A percentile compares a stretch with the other conserved stretches of the same genome.
Conservation (phyloP, 2,329 filamentous ascomycete species). For the Penicillium sp. region DNA sequence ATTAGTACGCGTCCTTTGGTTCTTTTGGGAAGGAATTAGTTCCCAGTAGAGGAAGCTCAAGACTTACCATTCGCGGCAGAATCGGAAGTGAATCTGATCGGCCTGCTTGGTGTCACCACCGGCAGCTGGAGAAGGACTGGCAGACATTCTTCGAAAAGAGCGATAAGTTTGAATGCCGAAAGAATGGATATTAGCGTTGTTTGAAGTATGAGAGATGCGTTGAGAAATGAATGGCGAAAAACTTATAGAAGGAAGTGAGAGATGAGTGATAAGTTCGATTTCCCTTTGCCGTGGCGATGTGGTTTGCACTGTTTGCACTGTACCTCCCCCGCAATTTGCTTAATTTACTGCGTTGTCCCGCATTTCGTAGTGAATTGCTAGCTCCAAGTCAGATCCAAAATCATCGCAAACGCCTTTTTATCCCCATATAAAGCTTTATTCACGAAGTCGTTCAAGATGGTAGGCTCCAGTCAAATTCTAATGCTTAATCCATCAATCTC, state of each 20-base stretch:
- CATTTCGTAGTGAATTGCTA: neutral
- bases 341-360: neutral
- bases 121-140: slow-evolving; percentile 43
- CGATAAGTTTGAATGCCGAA: neutral
- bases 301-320: slow-evolving; percentile 24
- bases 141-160: slow-evolving; percentile 33
- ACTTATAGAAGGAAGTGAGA: neutral
- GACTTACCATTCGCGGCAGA: slow-evolving; percentile 89
- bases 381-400: neutral
- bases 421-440: too few species aligned
- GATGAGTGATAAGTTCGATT: neutral
- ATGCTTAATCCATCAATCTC: neutral
- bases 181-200: neutral
- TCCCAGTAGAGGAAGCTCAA: neutral
- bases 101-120: slow-evolving; percentile 39
- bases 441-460: neutral
- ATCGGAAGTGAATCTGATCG: slow-evolving; percentile 92
- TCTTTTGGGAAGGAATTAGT: slow-evolving; percentile 7
- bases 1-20: neutral
- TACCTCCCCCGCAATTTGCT: slow-evolving; percentile 29
- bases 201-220: neutral
- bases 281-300: neutral
- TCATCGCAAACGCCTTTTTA: neutral
- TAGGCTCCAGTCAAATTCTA: neutral
- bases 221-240: neutral